Percentiles rank a stretch among this genome's conserved stretches.
These are phyloP conservation scores for Tylopilus vinaceipallidus DNA, from an alignment of 768 basidiomycete genomes.

Conservation along the genomic window DNA sequence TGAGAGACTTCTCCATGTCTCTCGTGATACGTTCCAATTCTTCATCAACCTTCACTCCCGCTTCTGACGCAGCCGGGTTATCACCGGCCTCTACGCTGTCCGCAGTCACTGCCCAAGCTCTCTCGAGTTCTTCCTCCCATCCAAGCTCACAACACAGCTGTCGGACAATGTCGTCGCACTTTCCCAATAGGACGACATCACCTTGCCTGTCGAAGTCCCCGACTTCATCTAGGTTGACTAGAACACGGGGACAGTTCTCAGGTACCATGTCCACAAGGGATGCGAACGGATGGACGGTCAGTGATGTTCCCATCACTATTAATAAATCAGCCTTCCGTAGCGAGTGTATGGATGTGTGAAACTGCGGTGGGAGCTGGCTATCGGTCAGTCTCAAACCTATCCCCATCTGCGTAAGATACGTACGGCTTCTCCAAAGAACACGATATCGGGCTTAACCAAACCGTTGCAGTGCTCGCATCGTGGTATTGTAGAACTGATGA, in stretches of 20 bases:
- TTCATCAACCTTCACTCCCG: constrained; percentile 10
- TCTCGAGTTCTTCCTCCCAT: constrained; percentile 65
- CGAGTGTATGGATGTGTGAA: constrained; percentile 53
- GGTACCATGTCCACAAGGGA: constrained; percentile 61
- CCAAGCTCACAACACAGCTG: constrained; percentile 66
- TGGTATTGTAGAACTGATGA: constrained; percentile 57
- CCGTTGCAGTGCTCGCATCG: constrained; percentile 67
- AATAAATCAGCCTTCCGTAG: constrained; percentile 77
- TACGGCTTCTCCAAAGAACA: constrained; percentile 86
- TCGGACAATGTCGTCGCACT: constrained; percentile 67
- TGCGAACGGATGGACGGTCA: constrained; percentile 87
- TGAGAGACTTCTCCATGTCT: constrained; percentile 21
- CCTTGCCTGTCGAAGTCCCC: constrained; percentile 60
- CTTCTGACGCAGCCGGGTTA: constrained; percentile 2
- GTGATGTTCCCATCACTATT: constrained; percentile 88
- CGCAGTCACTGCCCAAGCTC: constrained; percentile 53
- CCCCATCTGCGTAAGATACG: constrained; percentile 21
- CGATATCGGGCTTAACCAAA: constrained; percentile 90
- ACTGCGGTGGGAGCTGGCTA: constrained; percentile 66
- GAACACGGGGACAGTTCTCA: constrained; percentile 67
- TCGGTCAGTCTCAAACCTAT: background rate
- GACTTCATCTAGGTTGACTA: constrained; percentile 85
- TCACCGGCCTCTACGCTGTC: constrained; percentile 23
- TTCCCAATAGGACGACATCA: constrained; percentile 64
- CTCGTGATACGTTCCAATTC: constrained; percentile 29